Conservation (phyloP, 441 rosid species). For the Metrosideros polymorpha region DNA sequence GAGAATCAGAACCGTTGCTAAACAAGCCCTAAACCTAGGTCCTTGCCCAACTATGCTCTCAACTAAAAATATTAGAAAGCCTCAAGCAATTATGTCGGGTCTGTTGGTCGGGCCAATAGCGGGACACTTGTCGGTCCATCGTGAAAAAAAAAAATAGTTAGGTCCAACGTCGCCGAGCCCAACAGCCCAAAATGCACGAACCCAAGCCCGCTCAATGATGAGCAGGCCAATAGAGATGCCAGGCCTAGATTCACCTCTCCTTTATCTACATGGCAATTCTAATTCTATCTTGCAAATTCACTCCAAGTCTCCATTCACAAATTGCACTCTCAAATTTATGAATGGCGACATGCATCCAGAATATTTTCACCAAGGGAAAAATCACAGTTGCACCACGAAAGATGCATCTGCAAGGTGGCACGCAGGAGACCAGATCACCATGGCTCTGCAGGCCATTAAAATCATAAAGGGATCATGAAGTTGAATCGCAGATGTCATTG, state of each 20-base stretch:
- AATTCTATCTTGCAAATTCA: neutral
- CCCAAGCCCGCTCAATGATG: neutral
- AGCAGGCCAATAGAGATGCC: neutral
- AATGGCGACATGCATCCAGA: neutral
- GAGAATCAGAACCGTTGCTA: too few relatives aligned
- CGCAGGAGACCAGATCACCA: neutral
- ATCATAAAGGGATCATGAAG: neutral
- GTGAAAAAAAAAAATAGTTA: neutral
- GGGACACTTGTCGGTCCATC: neutral
- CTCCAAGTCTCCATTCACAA: neutral
- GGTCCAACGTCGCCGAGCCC: neutral
- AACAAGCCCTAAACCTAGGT: neutral
- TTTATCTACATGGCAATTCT: neutral
- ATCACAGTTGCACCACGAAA: neutral
- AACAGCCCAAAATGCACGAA: neutral
- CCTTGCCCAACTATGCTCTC: neutral
- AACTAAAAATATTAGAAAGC: neutral
- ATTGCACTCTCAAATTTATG: neutral
- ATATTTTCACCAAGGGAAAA: neutral
- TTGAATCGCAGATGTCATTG: neutral
- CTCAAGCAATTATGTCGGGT: neutral
- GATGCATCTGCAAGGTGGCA: neutral
- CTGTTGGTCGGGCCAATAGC: neutral
- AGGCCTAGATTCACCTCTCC: neutral
- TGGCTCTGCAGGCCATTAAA: too few relatives aligned